A percentile compares a stretch with the other conserved stretches of the same genome.
Conservation (phyloP, 352 stramenopile genomes). For the Aphanomyces stellatus region DNA sequence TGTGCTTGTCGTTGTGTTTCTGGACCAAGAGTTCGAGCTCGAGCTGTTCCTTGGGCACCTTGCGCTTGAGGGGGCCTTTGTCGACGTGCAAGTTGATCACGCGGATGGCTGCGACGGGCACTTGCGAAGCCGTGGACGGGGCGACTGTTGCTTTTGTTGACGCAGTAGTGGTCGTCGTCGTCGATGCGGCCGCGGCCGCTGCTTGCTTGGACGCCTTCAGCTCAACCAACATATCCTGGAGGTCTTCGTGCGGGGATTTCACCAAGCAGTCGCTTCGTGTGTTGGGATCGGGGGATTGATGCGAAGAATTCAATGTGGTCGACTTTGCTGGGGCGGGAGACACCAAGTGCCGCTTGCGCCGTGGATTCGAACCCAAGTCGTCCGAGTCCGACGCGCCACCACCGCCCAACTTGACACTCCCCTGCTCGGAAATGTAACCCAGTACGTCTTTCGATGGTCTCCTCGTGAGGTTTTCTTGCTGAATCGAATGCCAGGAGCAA, state of each 20-base stretch:
- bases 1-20: slow-evolving; percentile 18
- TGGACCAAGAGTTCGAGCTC: slow-evolving; percentile 8
- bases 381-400: neutral
- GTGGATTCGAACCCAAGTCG: neutral
- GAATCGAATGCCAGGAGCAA: neutral
- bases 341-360: neutral
- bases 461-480: neutral
- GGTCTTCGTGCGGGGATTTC: slow-evolving; percentile 2
- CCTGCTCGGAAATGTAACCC: neutral
- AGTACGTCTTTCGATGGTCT: neutral
- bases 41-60: neutral
- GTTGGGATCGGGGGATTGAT: slow-evolving; percentile 6
- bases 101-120: neutral
- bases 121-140: neutral
- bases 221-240: slow-evolving; percentile 2
- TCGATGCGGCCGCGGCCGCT: too few species aligned
- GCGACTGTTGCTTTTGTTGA: too few species aligned
- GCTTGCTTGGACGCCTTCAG: neutral
- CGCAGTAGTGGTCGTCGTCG: too few species aligned
- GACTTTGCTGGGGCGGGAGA: neutral
- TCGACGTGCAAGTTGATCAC: too few species aligned
- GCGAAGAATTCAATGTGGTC: neutral
- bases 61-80: neutral
- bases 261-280: neutral
- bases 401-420: neutral